A percentile compares a stretch with the other conserved stretches of the same genome.
These are phyloP conservation scores for Kodamaea nitidulidarum DNA, from an alignment of 805 yeast genomes.

Conservation along the genomic window DNA sequence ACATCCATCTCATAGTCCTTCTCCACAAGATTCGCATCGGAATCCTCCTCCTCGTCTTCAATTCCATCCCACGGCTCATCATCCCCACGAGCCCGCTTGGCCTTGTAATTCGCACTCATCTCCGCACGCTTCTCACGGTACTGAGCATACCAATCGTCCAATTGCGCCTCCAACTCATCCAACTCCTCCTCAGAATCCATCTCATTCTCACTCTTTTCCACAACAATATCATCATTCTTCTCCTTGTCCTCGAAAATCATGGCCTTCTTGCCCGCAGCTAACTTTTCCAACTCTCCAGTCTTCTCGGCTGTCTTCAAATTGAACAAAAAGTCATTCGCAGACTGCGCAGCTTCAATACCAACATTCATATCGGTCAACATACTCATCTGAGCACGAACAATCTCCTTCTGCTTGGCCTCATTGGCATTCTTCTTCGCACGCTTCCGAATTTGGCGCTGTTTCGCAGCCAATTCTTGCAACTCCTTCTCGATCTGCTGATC, in stretches of 20 bases:
- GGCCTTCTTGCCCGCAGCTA: conserved; percentile 71
- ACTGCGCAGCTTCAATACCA: conserved; percentile 86
- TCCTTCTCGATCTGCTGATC: conserved; percentile 89
- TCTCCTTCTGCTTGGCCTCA: conserved; percentile 82
- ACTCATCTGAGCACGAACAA: conserved; percentile 89
- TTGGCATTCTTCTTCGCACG: conserved; percentile 81
- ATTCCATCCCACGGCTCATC: conserved; percentile 73
- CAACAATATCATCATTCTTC: conserved; percentile 54
- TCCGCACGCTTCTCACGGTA: conserved; percentile 67
- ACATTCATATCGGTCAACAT: conserved; percentile 91
- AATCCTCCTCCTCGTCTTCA: conserved; percentile 39
- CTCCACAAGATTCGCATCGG: conserved; percentile 32
- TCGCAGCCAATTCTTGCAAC: conserved; percentile 65
- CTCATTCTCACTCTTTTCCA: conserved; percentile 32
- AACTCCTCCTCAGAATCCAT: conserved; percentile 46
- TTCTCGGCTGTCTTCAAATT: conserved; percentile 81
- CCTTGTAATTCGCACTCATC: conserved; percentile 63
- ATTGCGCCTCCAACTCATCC: conserved; percentile 73
- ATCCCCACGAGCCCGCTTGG: conserved; percentile 71
- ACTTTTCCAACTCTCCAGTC: conserved; percentile 72
- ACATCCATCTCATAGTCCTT: conserved; percentile 43
- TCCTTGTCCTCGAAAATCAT: conserved; percentile 55
- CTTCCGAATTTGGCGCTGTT: conserved; percentile 62
- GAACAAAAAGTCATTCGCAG: conserved; percentile 77
- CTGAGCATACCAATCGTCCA: conserved; percentile 74